phyloP scores from a whole-genome alignment of 2,329 filamentous ascomycete species.

The Dactylellina parvicollis region DNA sequence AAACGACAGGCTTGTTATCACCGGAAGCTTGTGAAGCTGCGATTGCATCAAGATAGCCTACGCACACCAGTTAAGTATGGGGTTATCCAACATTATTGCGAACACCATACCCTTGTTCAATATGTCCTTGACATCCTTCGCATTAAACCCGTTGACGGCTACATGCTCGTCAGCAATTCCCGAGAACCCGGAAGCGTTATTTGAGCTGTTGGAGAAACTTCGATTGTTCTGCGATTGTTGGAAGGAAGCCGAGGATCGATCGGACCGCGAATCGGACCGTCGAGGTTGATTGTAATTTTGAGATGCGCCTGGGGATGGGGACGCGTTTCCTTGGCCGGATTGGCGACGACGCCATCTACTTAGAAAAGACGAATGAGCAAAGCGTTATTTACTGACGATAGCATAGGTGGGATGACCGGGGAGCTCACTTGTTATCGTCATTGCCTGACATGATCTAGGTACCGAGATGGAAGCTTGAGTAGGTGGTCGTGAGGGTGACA shows the following conservation, averaged over 20 bases:
- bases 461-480: not conserved
- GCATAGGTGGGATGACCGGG: not conserved
- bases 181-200: conserved; percentile 29
- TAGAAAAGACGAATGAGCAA: too few species aligned
- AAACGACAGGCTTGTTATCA: conserved; percentile 39
- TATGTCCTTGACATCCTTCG: conserved; percentile 37
- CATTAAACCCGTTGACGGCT: conserved; percentile 48
- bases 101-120: conserved; percentile 19
- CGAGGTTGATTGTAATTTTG: conserved; percentile 51
- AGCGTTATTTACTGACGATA: too few species aligned
- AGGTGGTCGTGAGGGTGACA: not conserved
- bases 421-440: conserved; percentile 48
- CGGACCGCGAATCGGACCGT: conserved; percentile 44
- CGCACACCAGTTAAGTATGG: not conserved
- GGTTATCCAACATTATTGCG: too few species aligned
- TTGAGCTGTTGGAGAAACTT: conserved; percentile 28
- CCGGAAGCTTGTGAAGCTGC: conserved; percentile 26
- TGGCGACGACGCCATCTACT: conserved; percentile 50
- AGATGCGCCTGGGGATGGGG: conserved; percentile 31
- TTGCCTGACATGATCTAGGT: conserved; percentile 33
- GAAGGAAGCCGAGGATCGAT: conserved; percentile 33
- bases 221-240: conserved; percentile 44
- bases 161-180: conserved; percentile 40
- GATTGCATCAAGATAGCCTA: conserved; percentile 35
- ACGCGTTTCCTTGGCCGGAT: conserved; percentile 46